Evolutionary conservation across 169 alveolate genomes (phyloP), one percentile per base, ranked within the genome.

Genomic region (Plasmodium malariae): DNA sequence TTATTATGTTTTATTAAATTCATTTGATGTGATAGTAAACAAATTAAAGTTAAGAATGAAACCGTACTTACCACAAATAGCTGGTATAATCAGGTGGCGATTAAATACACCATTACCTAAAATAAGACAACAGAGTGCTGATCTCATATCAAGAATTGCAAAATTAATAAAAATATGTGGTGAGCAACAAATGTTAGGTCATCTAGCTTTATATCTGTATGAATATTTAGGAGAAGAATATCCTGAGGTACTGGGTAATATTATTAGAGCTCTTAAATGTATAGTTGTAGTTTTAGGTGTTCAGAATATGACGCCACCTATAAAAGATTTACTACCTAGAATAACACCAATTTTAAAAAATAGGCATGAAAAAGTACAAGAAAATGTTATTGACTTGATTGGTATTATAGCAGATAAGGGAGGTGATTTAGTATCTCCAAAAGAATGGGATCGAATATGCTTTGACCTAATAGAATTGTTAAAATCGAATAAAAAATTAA

Each of bases 381-480:
- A 98, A 91, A 98, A 98, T 87, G 99, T 98, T 30, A 98, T 99
- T 32, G 98, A 98, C 72, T 91, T 98, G 57, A 96, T 98, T n/a
- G 99, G 99, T 14, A 96, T 99, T 60, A 98, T 98, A 43, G 99
- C 99, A 17, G 99, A 99, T 93, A 96, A 99, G 54, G 99, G 99
- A n/a, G 99, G 99, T 1, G 99, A 98, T 83, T 93, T 97, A 87
- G 99, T 98, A 9, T 98, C 99, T 19, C 99, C 99, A 1, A 98
- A 98, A 90, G 99, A 99, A 92, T 99, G 99, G 99, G 99, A 98
- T 96, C 95, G 99, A 70, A 99, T 99, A 5, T 98, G 99, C 89
- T 99, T 98, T 92, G 99, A 98, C 92, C 94, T 98, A 69, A 93
- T 99, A 43, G 99, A 98, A 88, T 93, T 98, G 40, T 96, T 98